Evolutionary conservation across 192 early-diverging fungal genomes (phyloP).

Genomic region (Pilaira anomala): DNA sequence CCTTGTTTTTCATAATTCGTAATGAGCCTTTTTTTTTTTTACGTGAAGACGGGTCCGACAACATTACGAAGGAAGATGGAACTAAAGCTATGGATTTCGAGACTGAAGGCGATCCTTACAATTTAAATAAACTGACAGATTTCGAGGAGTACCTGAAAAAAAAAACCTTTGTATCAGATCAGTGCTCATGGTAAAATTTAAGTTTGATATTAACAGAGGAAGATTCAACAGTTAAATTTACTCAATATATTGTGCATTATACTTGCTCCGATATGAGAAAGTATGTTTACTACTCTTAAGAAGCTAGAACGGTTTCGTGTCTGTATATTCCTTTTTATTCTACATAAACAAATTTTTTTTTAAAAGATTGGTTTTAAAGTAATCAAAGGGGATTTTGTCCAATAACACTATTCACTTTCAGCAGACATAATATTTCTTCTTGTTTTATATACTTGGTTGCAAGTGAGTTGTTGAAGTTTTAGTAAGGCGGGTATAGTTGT

Average conservation of each 20-base stretch:
- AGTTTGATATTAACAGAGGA: slow-evolving; percentile 1
- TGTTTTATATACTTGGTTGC: slow-evolving; percentile 6
- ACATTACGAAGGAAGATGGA: too few relatives aligned
- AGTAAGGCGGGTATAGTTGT: background rate
- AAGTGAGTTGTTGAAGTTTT: background rate
- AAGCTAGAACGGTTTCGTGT: slow-evolving; percentile 3
- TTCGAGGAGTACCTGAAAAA: too few relatives aligned
- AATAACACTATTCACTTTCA: background rate
- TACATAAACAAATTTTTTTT: background rate
- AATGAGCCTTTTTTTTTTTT: too few relatives aligned
- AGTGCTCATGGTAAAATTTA: slow-evolving; percentile 1
- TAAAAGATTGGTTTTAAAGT: background rate
- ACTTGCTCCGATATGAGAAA: background rate
- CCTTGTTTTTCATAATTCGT: too few relatives aligned
- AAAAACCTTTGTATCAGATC: background rate
- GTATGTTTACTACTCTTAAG: background rate
- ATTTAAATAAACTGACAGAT: too few relatives aligned
- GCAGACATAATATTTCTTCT: background rate
- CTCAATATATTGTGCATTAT: background rate
- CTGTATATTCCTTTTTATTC: background rate
- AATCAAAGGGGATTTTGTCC: slow-evolving; percentile 8
- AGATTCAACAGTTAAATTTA: background rate
- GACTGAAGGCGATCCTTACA: too few relatives aligned
- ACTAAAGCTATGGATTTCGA: too few relatives aligned
- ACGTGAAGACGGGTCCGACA: too few relatives aligned